These are phyloP conservation scores for Colletotrichum somersetense DNA, from an alignment of 2,329 filamentous ascomycete species.

Conservation along the genomic window DNA sequence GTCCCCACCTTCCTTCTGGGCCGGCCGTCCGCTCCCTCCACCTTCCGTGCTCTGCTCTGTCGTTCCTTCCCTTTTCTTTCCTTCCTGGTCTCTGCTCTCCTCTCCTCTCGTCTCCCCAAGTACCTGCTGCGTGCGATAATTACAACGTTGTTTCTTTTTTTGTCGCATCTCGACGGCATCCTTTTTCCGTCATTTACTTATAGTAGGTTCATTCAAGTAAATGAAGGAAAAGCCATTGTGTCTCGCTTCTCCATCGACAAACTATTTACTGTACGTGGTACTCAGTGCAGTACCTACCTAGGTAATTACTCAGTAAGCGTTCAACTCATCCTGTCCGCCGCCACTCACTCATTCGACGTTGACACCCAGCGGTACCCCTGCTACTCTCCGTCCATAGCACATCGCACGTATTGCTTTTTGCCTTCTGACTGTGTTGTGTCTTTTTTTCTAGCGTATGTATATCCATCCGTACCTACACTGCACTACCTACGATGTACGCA, in stretches of 20 bases:
- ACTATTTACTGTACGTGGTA: background rate
- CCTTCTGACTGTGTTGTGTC: conserved; percentile 27
- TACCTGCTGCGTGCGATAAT: too few relatives aligned
- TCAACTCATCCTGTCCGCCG: conserved; percentile 1
- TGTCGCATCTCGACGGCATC: too few relatives aligned
- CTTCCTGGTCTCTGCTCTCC: background rate
- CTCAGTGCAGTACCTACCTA: too few relatives aligned
- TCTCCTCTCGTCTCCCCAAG: background rate
- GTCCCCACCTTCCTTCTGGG: conserved; percentile 8
- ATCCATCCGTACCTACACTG: too few relatives aligned
- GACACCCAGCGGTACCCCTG: conserved; percentile 26
- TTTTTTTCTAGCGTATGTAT: too few relatives aligned
- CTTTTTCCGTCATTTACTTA: too few relatives aligned
- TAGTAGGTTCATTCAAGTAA: too few relatives aligned
- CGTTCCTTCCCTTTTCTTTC: background rate
- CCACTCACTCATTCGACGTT: conserved; percentile 14
- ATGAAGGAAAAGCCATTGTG: background rate
- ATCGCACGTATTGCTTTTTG: conserved; percentile 19
- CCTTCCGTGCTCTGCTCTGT: background rate
- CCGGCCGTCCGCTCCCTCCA: conserved; percentile 1
- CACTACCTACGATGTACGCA: conserved; percentile 1
- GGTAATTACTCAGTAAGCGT: background rate
- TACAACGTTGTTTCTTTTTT: too few relatives aligned
- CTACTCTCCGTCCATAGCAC: conserved; percentile 10
- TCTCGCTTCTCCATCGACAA: conserved; percentile 17